Evolutionary conservation across 2,329 filamentous ascomycete species (phyloP), one percentile per base, ranked within the genome.

Genomic region (Proliferodiscus dingleyae): DNA sequence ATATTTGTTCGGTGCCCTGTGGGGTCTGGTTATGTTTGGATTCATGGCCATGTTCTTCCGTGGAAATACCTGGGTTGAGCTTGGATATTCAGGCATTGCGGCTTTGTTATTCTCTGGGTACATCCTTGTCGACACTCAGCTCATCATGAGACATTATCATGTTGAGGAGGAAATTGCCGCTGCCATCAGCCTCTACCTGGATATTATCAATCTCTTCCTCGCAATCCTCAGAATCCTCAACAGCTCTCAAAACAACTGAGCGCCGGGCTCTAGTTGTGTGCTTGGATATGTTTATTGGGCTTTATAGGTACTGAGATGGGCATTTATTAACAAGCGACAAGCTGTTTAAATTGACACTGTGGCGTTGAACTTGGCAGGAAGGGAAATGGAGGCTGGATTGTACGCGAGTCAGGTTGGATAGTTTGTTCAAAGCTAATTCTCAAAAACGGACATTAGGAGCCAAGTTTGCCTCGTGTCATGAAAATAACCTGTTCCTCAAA

Each of bases 91-190:
- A 45, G 83, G 85, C 6, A 69, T 90, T 11, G 79, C 81, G 0
- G 91, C 93, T 2, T 71, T 98, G 37, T 80, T 98, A 63, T 98
- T 98, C 74, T 90, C 85, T 39, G 91, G 76, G 6, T 98, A 98
- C 69, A 94, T 98, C 51, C 76, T 98, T 37, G 88, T 97, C 37
- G 93, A 98, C 65, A 98, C 93, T 0, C 93, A 98, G 74, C 72
- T 98, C 59, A 81, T 98, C 51, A 85, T 98, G 80, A 81, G 90
- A 62, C 87, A 95, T 68, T 93, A 96, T 70, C 91, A 97, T 63
- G 89, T 96, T 42, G 93, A 98, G 71, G 91, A 96, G 77, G 90
- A 96, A 74, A 96, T 97, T 64, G 89, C 90, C 5, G 91, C 91
- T 40, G 84, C 88, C 8, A 95, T 98, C 67, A 93, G 87, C 64